Percentiles rank a stretch among this genome's conserved stretches.
Evolutionary conservation across 2,329 filamentous ascomycete genomes (phyloP).

Genomic region (Nigrospora osmanthi): DNA sequence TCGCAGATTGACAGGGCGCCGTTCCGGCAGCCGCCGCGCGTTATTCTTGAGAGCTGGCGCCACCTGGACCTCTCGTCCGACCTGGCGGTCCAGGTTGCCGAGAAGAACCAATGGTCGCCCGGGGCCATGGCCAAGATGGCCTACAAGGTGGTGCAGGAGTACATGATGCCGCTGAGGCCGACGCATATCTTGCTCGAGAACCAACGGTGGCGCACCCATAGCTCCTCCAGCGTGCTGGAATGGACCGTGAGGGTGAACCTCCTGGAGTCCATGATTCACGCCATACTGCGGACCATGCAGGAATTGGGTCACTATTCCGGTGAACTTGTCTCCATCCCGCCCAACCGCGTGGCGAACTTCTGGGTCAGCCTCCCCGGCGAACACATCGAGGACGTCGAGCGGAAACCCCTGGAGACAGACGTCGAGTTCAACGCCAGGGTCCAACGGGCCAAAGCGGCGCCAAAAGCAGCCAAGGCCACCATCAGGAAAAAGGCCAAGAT

Average conservation of each 20-base stretch:
- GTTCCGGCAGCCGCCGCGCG: slow-evolving; percentile 6
- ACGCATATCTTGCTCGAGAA: slow-evolving; percentile 63
- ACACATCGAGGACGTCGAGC: slow-evolving; percentile 5
- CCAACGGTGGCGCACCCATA: slow-evolving; percentile 55
- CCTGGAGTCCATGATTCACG: slow-evolving; percentile 75
- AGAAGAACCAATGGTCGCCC: slow-evolving; percentile 22
- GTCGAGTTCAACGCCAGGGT: slow-evolving; percentile 3
- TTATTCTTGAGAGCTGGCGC: slow-evolving; percentile 25
- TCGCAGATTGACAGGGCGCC: slow-evolving; percentile 1
- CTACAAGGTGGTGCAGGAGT: slow-evolving; percentile 22
- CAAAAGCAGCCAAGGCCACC: background rate
- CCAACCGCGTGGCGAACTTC: slow-evolving; percentile 46
- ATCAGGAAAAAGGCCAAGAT: slow-evolving; percentile 6
- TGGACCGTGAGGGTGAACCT: slow-evolving; percentile 81
- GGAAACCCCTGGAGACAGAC: background rate
- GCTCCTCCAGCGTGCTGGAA: slow-evolving; percentile 59
- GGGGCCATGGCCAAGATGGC: slow-evolving; percentile 24
- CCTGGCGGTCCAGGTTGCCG: background rate
- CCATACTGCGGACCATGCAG: slow-evolving; percentile 51
- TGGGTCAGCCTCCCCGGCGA: slow-evolving; percentile 29
- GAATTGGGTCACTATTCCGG: slow-evolving; percentile 32
- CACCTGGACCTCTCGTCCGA: slow-evolving; percentile 17
- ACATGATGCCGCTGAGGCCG: slow-evolving; percentile 43
- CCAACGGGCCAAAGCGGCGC: background rate
- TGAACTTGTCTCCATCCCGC: slow-evolving; percentile 41